These are phyloP conservation scores for Amanita phalloides DNA, from an alignment of 768 basidiomycete species.

Conservation along the genomic window DNA sequence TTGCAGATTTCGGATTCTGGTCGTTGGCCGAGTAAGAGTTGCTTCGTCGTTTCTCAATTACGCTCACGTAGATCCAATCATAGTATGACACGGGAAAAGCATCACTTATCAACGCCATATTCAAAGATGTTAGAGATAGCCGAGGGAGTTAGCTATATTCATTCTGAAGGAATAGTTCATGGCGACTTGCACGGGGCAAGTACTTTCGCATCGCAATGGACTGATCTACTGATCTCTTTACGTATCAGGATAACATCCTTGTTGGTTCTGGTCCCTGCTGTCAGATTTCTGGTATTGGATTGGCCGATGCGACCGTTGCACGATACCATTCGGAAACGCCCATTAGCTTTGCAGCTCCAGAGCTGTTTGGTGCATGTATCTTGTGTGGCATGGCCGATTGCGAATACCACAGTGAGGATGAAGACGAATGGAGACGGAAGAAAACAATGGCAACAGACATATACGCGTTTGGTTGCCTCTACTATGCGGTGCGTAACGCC, in stretches of 20 bases:
- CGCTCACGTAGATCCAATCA: not conserved
- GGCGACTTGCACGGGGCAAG: not conserved
- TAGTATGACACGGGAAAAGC: conserved; percentile 21
- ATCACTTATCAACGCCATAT: conserved; percentile 16
- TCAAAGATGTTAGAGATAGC: conserved; percentile 9
- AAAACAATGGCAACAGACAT: not conserved
- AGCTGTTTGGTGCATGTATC: not conserved
- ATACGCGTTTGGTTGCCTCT: conserved; percentile 1
- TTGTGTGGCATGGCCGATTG: not conserved
- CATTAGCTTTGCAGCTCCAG: not conserved
- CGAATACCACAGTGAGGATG: not conserved
- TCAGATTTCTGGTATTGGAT: conserved; percentile 1
- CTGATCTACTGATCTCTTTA: not conserved
- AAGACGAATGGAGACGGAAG: not conserved
- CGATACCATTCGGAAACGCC: not conserved
- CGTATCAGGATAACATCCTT: not conserved
- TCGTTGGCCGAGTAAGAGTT: conserved; percentile 13
- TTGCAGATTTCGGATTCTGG: conserved; percentile 11
- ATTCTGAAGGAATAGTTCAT: conserved; percentile 1
- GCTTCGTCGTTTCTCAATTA: not conserved
- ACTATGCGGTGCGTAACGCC: not conserved
- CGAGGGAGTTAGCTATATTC: not conserved
- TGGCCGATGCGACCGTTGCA: not conserved
- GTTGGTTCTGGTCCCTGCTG: not conserved
- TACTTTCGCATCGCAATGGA: not conserved